Base-by-base conservation (phyloP, 148 eudicot genomes). In the Bassia scoparia region DNA sequence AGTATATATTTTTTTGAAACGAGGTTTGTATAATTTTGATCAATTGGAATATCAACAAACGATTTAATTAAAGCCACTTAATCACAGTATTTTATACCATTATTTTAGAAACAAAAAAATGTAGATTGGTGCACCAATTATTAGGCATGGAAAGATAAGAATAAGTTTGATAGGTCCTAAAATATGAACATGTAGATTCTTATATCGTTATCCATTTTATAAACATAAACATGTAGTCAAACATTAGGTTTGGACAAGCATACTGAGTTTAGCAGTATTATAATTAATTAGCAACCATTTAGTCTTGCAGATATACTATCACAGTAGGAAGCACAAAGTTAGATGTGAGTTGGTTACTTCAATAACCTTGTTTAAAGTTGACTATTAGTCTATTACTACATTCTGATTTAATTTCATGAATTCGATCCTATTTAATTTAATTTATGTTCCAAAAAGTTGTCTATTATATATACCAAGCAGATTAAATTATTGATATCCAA, bases 241-340 rank as follows among this genome's bases (percentile, higher is more conserved):
- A 44, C 69, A 66, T 66, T 66, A 66, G 52, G 48, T 66, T 66
- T 66, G 20, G 68, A 65, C 29, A 38, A 64, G 49, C 30, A 37
- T 20, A n/a, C 49, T 62, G 16, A 3, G 2, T 0, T 41, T 0
- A 12, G 27, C 3, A 61, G 7, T 37, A 34, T 63, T 63, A 63
- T 15, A 29, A 34, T 11, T 21, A 34, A 12, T 7, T 21, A 63
- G 2, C 53, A 49, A 0, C 21, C 35, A 61, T 16, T 0, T 26
- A 24, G 31, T 2, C 61, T 24, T 56, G 15, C 61, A 59, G 60
- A 55, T 2, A 29, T 59, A 11, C 5, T 41, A 41, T 5, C 5
- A 41, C 44, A 5, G 5, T 27, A 59, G 34, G 20, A 27, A 13
- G 1, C 33, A 29, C 17, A 12, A 1, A 8, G 35, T 35, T 61